Base-by-base conservation (phyloP, 2,329 filamentous ascomycete species). In the Plenodomus lindquistii region DNA sequence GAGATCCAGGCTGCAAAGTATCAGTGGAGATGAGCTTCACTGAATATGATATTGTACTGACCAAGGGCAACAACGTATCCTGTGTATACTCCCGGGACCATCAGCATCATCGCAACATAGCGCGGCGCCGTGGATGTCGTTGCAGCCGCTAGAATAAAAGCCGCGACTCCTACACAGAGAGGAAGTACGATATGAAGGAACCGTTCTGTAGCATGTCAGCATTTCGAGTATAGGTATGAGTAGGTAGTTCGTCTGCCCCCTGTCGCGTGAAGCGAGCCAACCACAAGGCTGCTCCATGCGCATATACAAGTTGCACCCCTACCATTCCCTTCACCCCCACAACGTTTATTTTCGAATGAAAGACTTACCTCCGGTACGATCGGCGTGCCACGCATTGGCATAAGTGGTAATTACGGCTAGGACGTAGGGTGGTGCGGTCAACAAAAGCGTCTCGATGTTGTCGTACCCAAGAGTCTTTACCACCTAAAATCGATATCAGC, bases 81-180 rank as follows among this genome's bases (percentile, higher is more conserved):
- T 1, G 81, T 80, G 61, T 88, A 88, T 2, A 86, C 75, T 0
- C 83, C 81, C 0, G 74, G 71, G 36, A 81, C 77, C 84, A 91
- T 89, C 34, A 90, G 75, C 80, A 90, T 85, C 80, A 90, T 89
- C 22, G 83, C 78, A 8, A 87, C 71, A 54, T 91, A 91, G 29
- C 87, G 78, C 0, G 86, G 82, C 0, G 77, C 86, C 0, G 80
- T 76, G 2, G 75, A 67, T 0, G 78, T 83, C 0, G 87, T 89
- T 0, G 83, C 75, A 1, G 85, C 86, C 7, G 83, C 84, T 42
- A 90, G 77, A 58, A 91, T 86, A 71, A 87, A 91, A 3, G 84
- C 81, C 0, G 74, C 73, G 3, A 89, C 76, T 13, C 83, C 82
- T 36, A 89, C 74, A 47, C 77, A 80, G 11, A 89, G 76, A 0